A percentile compares a stretch with the other conserved stretches of the same genome.
phyloP scores from a whole-genome alignment of 441 rosid species.

The Syzygium syzygioides region DNA sequence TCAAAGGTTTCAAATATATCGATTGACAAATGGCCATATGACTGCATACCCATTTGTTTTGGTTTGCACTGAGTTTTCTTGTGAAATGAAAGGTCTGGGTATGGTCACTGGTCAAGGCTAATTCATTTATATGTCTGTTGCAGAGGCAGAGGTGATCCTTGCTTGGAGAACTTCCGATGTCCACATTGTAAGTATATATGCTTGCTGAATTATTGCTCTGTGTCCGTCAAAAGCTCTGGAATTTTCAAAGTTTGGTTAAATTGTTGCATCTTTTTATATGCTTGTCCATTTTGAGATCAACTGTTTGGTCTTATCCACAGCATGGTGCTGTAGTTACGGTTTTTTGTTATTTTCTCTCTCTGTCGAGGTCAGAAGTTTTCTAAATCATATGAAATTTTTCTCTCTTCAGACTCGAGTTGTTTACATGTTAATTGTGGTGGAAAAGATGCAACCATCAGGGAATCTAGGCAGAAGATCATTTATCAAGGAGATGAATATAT shows the following conservation, averaged over 20 bases:
- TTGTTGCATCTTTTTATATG: not conserved
- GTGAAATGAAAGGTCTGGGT: not conserved
- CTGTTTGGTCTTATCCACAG: not conserved
- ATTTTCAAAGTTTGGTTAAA: not conserved
- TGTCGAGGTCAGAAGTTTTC: not conserved
- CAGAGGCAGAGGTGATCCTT: constrained; percentile 36
- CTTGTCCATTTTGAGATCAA: not conserved
- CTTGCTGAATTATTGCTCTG: not conserved
- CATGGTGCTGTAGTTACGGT: not conserved
- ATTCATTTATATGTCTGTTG: not conserved
- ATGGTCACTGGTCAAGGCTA: not conserved
- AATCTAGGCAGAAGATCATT: not conserved
- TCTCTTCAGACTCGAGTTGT: constrained; percentile 13
- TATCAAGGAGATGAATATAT: constrained; percentile 32
- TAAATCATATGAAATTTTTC: not conserved
- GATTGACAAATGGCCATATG: not conserved
- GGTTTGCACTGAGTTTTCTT: not conserved
- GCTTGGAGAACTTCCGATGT: constrained; percentile 52
- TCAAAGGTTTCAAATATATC: not conserved
- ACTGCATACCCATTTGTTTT: not conserved
- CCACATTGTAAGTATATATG: constrained; percentile 46
- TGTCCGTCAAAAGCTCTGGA: not conserved
- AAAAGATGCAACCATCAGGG: not conserved
- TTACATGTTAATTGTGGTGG: constrained; percentile 18
- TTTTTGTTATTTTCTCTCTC: not conserved